These are phyloP conservation scores for Pichia paraexigua DNA, from an alignment of 805 yeast species.

Conservation along the genomic window DNA sequence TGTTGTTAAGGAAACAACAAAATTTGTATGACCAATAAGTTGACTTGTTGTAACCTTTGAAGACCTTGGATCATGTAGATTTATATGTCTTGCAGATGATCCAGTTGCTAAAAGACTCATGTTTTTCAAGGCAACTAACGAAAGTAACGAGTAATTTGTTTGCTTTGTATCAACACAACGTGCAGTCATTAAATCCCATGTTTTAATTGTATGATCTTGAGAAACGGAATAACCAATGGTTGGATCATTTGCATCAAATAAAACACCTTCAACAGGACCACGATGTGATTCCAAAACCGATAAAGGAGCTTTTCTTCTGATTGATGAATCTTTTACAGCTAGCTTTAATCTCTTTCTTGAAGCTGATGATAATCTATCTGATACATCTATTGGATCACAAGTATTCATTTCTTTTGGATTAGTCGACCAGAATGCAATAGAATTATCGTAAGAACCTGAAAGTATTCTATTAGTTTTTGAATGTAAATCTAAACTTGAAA, in stretches of 20 bases:
- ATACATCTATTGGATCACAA: conserved; percentile 37
- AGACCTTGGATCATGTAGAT: conserved; percentile 86
- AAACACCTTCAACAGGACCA: conserved; percentile 81
- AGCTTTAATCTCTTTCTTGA: conserved; percentile 83
- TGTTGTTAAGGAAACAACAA: conserved; percentile 71
- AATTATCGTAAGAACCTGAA: conserved; percentile 77
- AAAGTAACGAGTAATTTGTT: conserved; percentile 77
- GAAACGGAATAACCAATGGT: conserved; percentile 91
- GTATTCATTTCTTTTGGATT: conserved; percentile 73
- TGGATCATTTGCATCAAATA: conserved; percentile 62
- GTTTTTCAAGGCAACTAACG: conserved; percentile 60
- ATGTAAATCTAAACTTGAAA: conserved; percentile 65
- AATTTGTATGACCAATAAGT: conserved; percentile 83
- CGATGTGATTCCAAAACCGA: conserved; percentile 72
- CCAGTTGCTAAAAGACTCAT: conserved; percentile 78
- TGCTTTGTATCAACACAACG: conserved; percentile 81
- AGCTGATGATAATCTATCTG: conserved; percentile 50
- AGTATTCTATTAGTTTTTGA: conserved; percentile 50
- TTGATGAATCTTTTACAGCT: conserved; percentile 67
- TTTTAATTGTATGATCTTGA: conserved; percentile 89
- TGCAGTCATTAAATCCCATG: conserved; percentile 92
- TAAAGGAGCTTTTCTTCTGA: conserved; percentile 76
- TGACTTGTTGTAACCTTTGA: conserved; percentile 60
- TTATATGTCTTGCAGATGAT: conserved; percentile 96
- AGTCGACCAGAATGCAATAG: conserved; percentile 85